Evolutionary conservation across 352 stramenopile species (phyloP).

Genomic region (Globisporangium camurandrum): DNA sequence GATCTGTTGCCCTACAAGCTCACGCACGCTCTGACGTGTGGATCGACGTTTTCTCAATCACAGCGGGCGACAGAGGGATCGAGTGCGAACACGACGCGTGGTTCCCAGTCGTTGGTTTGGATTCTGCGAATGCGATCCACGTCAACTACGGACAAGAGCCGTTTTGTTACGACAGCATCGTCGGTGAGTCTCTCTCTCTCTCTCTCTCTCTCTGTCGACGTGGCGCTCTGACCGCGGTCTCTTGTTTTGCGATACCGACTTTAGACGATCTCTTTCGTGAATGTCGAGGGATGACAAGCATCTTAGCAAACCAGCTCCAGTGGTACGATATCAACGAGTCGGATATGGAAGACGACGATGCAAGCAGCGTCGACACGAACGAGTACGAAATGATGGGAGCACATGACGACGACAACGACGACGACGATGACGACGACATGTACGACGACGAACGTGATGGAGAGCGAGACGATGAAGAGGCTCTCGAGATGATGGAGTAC

Average conservation of each 20-base stretch:
- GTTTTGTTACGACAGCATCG: conserved; percentile 41
- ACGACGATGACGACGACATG: background rate
- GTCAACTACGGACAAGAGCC: conserved; percentile 81
- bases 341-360: conserved; percentile 21
- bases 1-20: too few species aligned
- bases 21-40: background rate
- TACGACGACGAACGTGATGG: background rate
- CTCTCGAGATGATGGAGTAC: background rate
- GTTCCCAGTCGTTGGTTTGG: conserved; percentile 79
- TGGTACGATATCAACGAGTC: conserved; percentile 54
- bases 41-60: conserved; percentile 3
- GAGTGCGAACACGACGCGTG: conserved; percentile 35
- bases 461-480: background rate
- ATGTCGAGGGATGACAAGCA: conserved; percentile 17
- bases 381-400: background rate
- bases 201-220: too few species aligned
- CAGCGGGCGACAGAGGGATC: conserved; percentile 25
- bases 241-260: background rate
- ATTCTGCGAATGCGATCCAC: conserved; percentile 65
- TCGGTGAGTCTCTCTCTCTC: too few species aligned
- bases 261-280: conserved; percentile 51
- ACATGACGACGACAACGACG: conserved; percentile 3
- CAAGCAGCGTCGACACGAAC: conserved; percentile 1
- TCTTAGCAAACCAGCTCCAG: conserved; percentile 22
- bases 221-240: background rate